Percentiles rank a stretch among this genome's conserved stretches.
Evolutionary conservation across 805 yeast genomes (phyloP).

Genomic region (Kluyveromyces aestuarii): DNA sequence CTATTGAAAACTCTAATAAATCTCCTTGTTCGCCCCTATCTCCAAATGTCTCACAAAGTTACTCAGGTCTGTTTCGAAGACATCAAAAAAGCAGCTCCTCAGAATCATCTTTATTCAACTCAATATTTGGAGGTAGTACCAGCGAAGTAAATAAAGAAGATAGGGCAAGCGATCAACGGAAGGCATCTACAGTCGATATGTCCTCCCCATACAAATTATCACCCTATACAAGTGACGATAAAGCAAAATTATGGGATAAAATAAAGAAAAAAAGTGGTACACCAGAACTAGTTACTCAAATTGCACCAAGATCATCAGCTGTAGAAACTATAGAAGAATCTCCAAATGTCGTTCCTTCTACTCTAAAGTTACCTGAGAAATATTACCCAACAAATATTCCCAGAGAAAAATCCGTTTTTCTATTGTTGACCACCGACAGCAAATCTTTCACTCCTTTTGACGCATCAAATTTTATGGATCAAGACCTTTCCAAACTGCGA

Average conservation of each 20-base stretch:
- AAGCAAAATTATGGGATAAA: constrained; percentile 22
- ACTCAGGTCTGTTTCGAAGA: constrained; percentile 46
- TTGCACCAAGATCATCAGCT: neutral
- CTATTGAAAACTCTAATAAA: constrained; percentile 11
- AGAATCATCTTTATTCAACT: constrained; percentile 38
- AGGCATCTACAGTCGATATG: neutral
- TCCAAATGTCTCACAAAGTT: constrained; percentile 13
- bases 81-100: constrained; percentile 58
- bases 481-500: constrained; percentile 32
- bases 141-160: neutral
- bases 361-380: constrained; percentile 4
- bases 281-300: constrained; percentile 1
- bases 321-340: neutral
- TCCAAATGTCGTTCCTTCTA: neutral
- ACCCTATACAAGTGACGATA: constrained; percentile 14
- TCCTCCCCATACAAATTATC: constrained; percentile 11
- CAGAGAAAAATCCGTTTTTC: constrained; percentile 20
- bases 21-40: constrained; percentile 21
- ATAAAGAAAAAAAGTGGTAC: constrained; percentile 15
- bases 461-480: constrained; percentile 18
- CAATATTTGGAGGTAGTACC: constrained; percentile 23
- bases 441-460: constrained; percentile 42
- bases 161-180: neutral
- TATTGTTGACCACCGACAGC: constrained; percentile 62
- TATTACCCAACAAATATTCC: constrained; percentile 31